Evolutionary conservation across 2,329 filamentous ascomycete genomes (phyloP).

Genomic region (Trichoderma semiorbis): DNA sequence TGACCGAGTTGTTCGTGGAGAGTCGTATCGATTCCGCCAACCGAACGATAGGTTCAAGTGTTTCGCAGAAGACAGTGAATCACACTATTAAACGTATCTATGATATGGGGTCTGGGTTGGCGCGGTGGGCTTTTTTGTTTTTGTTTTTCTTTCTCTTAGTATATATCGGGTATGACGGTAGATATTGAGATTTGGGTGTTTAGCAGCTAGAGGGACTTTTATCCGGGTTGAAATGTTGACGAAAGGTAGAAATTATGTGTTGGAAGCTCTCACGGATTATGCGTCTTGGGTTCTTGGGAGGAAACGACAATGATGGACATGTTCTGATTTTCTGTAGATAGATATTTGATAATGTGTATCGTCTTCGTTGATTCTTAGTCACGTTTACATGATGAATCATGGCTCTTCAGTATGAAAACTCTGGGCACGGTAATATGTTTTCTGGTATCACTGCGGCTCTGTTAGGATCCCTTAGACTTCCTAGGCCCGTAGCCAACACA

Average conservation of each 20-base stretch:
- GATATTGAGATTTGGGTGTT: not conserved
- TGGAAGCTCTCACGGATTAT: not conserved
- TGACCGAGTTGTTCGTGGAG: slow-evolving; percentile 42
- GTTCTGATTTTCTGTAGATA: too few relatives aligned
- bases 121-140: not conserved
- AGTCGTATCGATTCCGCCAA: slow-evolving; percentile 16
- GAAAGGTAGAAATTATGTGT: not conserved
- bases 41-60: slow-evolving; percentile 11
- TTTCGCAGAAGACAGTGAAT: not conserved
- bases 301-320: not conserved
- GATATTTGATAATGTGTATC: not conserved
- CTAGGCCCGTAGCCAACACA: not conserved
- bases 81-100: slow-evolving; percentile 37
- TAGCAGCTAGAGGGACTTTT: not conserved
- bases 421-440: not conserved
- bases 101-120: not conserved
- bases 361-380: not conserved
- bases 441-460: not conserved
- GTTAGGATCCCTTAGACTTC: not conserved
- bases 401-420: not conserved
- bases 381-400: not conserved
- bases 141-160: not conserved
- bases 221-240: not conserved
- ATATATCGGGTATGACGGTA: not conserved
- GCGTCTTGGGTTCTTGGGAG: not conserved